A percentile compares a stretch with the other conserved stretches of the same genome.
Conservation (phyloP, 2,329 filamentous ascomycete species). For the Akanthomyces muscarius region DNA sequence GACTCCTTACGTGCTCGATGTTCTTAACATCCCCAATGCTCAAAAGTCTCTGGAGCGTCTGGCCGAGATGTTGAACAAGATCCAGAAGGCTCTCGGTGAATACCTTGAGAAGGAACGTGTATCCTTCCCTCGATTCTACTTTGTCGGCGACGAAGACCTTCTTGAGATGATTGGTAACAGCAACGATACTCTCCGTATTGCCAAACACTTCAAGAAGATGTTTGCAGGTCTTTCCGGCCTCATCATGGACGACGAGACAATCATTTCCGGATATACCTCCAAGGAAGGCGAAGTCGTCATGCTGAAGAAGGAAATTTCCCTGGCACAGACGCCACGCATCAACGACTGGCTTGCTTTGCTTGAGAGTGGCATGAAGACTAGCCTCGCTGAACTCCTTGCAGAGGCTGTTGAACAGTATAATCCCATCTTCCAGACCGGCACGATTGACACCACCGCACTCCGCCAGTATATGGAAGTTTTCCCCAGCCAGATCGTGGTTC, state of each 20-base stretch:
- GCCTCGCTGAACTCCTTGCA: conserved; percentile 82
- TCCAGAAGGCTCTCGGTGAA: conserved; percentile 96
- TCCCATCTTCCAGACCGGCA: conserved; percentile 67
- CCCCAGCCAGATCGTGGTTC: conserved; percentile 90
- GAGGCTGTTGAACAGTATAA: conserved; percentile 83
- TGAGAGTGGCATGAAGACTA: conserved; percentile 89
- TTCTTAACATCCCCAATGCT: conserved; percentile 90
- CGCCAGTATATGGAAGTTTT: conserved; percentile 78
- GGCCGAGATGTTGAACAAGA: conserved; percentile 97
- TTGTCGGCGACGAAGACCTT: conserved; percentile 96
- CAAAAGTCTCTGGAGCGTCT: conserved; percentile 94
- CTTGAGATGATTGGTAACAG: conserved; percentile 99
- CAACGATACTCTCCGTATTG: conserved; percentile 91
- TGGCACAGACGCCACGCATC: conserved; percentile 91
- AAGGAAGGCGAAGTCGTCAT: conserved; percentile 89
- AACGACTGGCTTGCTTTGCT: conserved; percentile 98
- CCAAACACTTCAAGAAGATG: conserved; percentile 99
- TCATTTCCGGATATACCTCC: conserved; percentile 88
- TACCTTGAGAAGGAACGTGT: conserved; percentile 97
- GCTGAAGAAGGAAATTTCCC: conserved; percentile 85
- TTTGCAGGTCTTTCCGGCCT: conserved; percentile 93
- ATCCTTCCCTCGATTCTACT: conserved; percentile 98
- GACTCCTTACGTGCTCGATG: conserved; percentile 90
- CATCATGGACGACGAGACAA: conserved; percentile 82
- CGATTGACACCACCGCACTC: conserved; percentile 67